These are phyloP conservation scores for Scheffersomyces illinoinensis DNA, from an alignment of 1,139 yeast species.

Conservation along the genomic window DNA sequence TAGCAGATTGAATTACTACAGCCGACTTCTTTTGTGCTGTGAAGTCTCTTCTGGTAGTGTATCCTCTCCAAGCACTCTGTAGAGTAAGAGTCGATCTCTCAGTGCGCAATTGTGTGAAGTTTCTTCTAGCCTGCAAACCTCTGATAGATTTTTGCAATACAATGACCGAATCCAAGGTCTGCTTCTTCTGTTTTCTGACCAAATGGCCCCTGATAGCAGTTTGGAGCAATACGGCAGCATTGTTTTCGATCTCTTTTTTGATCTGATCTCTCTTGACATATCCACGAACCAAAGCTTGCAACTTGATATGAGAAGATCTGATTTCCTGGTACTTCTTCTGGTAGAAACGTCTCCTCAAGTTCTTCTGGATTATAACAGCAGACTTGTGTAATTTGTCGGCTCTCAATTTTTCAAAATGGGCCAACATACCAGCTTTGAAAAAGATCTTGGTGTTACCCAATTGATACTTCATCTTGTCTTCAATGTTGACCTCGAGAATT, in stretches of 20 bases:
- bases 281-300: slow-evolving; percentile 71
- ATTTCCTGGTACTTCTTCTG: slow-evolving; percentile 62
- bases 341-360: slow-evolving; percentile 65
- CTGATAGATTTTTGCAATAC: slow-evolving; percentile 69
- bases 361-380: slow-evolving; percentile 85
- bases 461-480: slow-evolving; percentile 72
- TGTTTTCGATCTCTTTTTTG: slow-evolving; percentile 56
- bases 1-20: slow-evolving; percentile 71
- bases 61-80: slow-evolving; percentile 70
- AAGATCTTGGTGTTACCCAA: slow-evolving; percentile 88
- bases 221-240: slow-evolving; percentile 75
- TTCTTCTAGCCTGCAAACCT: slow-evolving; percentile 60
- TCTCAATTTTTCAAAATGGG: slow-evolving; percentile 84
- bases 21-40: slow-evolving; percentile 50
- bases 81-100: slow-evolving; percentile 66
- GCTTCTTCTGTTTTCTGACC: slow-evolving; percentile 48
- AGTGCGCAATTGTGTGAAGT: slow-evolving; percentile 47
- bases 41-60: slow-evolving; percentile 48
- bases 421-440: slow-evolving; percentile 95
- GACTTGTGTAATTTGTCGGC: slow-evolving; percentile 73
- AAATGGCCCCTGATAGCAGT: slow-evolving; percentile 66
- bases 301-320: slow-evolving; percentile 51
- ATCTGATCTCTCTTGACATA: slow-evolving; percentile 57
- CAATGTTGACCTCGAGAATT: slow-evolving; percentile 64
- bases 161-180: slow-evolving; percentile 52